phyloP scores from a whole-genome alignment of 169 alveolate species.

The Fabrea salina region DNA sequence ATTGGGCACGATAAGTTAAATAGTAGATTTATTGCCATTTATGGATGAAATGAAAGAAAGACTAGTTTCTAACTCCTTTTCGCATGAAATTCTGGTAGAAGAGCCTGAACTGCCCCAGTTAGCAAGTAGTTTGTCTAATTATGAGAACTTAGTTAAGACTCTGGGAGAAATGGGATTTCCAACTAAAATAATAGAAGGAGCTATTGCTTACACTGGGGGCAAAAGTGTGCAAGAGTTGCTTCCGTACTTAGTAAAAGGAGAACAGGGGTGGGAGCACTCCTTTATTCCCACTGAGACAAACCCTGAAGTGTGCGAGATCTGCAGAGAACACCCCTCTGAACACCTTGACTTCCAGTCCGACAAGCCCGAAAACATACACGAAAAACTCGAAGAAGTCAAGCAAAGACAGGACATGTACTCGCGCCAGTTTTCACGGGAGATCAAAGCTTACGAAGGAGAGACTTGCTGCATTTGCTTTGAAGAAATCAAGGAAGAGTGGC shows the following conservation, averaged over 20 bases:
- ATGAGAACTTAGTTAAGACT: neutral
- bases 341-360: neutral
- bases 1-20: no score
- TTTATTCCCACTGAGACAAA: constrained; percentile 9
- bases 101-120: neutral
- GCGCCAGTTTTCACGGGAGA: neutral
- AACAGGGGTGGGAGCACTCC: constrained; percentile 10
- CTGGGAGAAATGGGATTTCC: neutral
- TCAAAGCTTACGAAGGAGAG: neutral
- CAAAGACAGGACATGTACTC: neutral
- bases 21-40: no score
- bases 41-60: neutral
- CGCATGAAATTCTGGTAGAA: neutral
- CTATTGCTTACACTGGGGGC: neutral
- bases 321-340: neutral
- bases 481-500: neutral
- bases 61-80: neutral
- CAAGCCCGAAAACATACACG: neutral
- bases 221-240: neutral
- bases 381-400: neutral
- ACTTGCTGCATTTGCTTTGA: neutral
- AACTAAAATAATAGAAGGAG: neutral
- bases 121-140: neutral
- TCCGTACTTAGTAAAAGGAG: neutral
- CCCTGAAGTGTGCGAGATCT: neutral